A percentile compares a stretch with the other conserved stretches of the same genome.
Conservation (phyloP, 768 basidiomycete genomes). For the Lactarius hengduanensis region DNA sequence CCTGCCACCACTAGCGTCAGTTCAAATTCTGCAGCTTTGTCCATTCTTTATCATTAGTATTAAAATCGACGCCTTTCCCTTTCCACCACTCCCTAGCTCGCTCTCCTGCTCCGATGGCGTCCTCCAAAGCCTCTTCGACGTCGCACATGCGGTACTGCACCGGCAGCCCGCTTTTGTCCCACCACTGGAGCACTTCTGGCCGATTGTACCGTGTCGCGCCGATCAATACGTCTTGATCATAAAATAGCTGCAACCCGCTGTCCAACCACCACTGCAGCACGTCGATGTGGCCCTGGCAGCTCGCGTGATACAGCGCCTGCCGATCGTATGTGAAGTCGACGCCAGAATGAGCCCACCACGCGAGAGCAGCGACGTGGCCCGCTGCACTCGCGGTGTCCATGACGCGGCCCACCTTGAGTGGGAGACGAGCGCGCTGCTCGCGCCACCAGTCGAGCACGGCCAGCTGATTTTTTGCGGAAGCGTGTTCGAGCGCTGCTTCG, state of each 20-base stretch:
- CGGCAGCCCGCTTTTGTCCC: conserved; percentile 74
- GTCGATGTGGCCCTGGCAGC: conserved; percentile 75
- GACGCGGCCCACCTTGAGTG: conserved; percentile 78
- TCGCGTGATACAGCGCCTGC: conserved; percentile 73
- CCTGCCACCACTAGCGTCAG: conserved; percentile 34
- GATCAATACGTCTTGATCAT: conserved; percentile 75
- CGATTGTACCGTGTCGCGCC: conserved; percentile 81
- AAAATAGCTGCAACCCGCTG: conserved; percentile 72
- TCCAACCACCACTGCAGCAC: conserved; percentile 83
- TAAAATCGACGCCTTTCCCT: conserved; percentile 77
- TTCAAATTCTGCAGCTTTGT: conserved; percentile 79
- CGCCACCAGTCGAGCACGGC: conserved; percentile 85
- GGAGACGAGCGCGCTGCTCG: conserved; percentile 49
- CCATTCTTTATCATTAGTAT: conserved; percentile 84
- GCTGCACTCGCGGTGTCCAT: conserved; percentile 85
- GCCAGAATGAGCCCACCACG: conserved; percentile 83
- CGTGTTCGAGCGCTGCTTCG: conserved; percentile 75
- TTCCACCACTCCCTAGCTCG: conserved; percentile 80
- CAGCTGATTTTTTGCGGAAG: conserved; percentile 76
- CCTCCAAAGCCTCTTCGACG: conserved; percentile 88
- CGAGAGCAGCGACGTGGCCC: conserved; percentile 70
- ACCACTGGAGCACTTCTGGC: conserved; percentile 84
- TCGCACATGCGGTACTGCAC: conserved; percentile 90
- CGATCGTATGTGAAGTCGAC: conserved; percentile 78
- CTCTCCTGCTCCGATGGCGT: conserved; percentile 78